Evolutionary conservation across 1,139 yeast species (phyloP).

Genomic region (Zygosaccharomyces sapae): DNA sequence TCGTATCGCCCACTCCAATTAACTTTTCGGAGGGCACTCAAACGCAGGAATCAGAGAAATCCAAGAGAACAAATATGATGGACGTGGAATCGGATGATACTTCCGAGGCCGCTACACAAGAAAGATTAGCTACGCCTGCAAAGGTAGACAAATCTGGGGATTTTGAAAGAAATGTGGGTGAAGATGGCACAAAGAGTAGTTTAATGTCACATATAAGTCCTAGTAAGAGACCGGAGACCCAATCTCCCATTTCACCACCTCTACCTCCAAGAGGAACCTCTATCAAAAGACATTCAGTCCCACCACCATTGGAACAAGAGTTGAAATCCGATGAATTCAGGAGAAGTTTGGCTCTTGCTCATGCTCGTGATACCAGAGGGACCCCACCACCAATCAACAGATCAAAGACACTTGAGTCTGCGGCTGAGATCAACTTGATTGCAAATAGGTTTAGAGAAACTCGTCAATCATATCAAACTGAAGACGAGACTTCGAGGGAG

Average conservation of each 20-base stretch:
- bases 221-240: constrained; percentile 3
- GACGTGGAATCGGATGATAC: not conserved
- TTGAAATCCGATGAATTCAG: constrained; percentile 29
- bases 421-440: constrained; percentile 43
- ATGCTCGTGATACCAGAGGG: constrained; percentile 16
- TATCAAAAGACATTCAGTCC: constrained; percentile 26
- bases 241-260: constrained; percentile 16
- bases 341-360: constrained; percentile 19
- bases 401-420: constrained; percentile 23
- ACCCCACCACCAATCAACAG: constrained; percentile 15
- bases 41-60: not conserved
- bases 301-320: constrained; percentile 36
- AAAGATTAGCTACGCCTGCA: not conserved
- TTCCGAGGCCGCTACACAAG: not conserved
- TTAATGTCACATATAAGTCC: not conserved
- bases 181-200: not conserved
- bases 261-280: constrained; percentile 18
- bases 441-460: constrained; percentile 41
- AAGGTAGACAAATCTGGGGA: not conserved
- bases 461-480: constrained; percentile 36
- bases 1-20: not conserved
- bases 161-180: not conserved
- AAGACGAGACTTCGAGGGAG: constrained; percentile 41
- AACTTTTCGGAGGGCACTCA: not conserved
- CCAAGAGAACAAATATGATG: not conserved